Percentiles rank a stretch among this genome's conserved stretches.
Conservation (phyloP, 1,139 yeast genomes). For the Petasospora fabianii region DNA sequence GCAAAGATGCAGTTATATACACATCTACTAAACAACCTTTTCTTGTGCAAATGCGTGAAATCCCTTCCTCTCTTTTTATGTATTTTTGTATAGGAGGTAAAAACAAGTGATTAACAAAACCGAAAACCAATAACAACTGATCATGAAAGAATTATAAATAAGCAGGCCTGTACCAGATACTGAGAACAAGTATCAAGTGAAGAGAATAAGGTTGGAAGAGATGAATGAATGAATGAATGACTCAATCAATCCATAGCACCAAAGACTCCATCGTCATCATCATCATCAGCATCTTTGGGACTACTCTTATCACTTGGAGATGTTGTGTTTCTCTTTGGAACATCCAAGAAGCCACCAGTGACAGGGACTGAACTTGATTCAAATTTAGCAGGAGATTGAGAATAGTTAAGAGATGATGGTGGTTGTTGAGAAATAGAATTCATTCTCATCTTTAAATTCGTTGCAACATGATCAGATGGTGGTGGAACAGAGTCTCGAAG, state of each 20-base stretch:
- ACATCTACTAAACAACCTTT: no score
- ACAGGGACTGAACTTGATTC: conserved; percentile 29
- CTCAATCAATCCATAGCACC: conserved; percentile 33
- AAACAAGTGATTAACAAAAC: no score
- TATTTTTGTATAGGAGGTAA: no score
- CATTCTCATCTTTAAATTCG: conserved; percentile 11
- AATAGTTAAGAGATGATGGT: conserved; percentile 9
- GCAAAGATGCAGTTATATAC: no score
- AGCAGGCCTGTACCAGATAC: no score
- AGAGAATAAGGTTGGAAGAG: no score
- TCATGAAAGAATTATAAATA: no score
- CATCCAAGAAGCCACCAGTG: conserved; percentile 24
- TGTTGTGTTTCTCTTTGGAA: conserved; percentile 14
- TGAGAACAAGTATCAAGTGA: no score
- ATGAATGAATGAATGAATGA: no score
- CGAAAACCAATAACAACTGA: no score
- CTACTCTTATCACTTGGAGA: conserved; percentile 3
- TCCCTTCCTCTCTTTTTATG: no score
- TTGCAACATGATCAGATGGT: neutral
- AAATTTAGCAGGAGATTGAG: conserved; percentile 19
- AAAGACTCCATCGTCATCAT: conserved; percentile 28
- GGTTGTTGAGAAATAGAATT: conserved; percentile 13
- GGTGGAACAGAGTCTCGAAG: conserved; percentile 5
- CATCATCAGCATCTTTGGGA: conserved; percentile 14
- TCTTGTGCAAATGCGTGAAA: no score